Evolutionary conservation across 495 filamentous ascomycete species (phyloP).

Genomic region (Podospora appendiculata): DNA sequence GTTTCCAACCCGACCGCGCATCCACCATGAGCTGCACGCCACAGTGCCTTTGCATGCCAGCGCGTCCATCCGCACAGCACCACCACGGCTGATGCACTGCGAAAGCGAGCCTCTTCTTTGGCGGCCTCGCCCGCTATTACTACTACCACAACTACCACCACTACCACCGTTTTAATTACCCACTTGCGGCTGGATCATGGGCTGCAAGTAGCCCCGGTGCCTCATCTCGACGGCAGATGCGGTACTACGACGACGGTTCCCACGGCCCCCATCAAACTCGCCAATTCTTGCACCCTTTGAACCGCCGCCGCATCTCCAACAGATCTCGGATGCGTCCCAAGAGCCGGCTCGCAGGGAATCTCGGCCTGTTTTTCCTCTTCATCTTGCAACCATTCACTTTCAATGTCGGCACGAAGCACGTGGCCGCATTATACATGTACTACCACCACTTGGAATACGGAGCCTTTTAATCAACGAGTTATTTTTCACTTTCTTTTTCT

Average conservation of each 20-base stretch:
- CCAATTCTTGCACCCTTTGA: too few species aligned
- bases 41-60: conserved; percentile 10
- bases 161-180: too few species aligned
- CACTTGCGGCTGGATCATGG: background rate
- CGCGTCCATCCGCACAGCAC: conserved; percentile 4
- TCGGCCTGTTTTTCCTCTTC: conserved; percentile 2
- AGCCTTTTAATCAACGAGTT: conserved; percentile 21
- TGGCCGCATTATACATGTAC: conserved; percentile 16
- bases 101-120: background rate
- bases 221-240: background rate
- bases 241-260: background rate
- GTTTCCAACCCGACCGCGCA: conserved; percentile 7
- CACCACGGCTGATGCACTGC: conserved; percentile 4
- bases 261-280: too few species aligned
- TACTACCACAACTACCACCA: too few species aligned
- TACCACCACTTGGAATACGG: conserved; percentile 19
- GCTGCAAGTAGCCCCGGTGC: background rate
- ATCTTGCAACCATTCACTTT: conserved; percentile 4
- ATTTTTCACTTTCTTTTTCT: background rate
- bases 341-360: conserved; percentile 17
- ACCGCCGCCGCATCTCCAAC: too few species aligned
- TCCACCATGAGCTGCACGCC: conserved; percentile 7
- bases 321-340: conserved; percentile 12
- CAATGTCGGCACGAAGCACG: conserved; percentile 2
- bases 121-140: too few species aligned